phyloP scores from a whole-genome alignment of 176 grass and related monocot species.

The Calamus simplicifolius region DNA sequence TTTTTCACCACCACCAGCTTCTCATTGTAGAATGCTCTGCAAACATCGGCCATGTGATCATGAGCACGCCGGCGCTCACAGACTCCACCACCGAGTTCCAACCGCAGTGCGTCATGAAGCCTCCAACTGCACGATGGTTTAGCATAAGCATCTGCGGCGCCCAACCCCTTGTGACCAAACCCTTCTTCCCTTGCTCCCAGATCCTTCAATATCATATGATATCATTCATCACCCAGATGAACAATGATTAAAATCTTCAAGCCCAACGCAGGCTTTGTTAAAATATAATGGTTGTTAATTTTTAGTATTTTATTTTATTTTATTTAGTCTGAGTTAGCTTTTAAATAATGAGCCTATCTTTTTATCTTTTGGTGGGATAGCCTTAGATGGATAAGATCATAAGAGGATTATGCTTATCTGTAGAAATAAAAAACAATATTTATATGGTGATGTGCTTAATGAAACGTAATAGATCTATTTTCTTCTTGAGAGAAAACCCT shows the following conservation, averaged over 20 bases:
- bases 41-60: constrained; percentile 65
- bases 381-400: too few species aligned
- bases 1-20: constrained; percentile 36
- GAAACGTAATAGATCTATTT: too few species aligned
- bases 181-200: not conserved
- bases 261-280: constrained; percentile 1
- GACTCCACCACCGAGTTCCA: constrained; percentile 60
- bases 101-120: constrained; percentile 67
- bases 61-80: constrained; percentile 43
- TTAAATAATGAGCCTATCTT: too few species aligned
- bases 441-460: too few species aligned
- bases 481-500: too few species aligned
- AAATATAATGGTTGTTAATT: too few species aligned
- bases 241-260: constrained; percentile 15
- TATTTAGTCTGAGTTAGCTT: too few species aligned
- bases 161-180: constrained; percentile 18
- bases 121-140: constrained; percentile 31
- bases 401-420: too few species aligned
- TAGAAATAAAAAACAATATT: too few species aligned
- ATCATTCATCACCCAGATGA: constrained; percentile 12
- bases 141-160: constrained; percentile 53
- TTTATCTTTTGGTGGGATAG: too few species aligned
- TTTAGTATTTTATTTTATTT: too few species aligned
- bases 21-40: constrained; percentile 79
- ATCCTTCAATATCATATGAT: not conserved